A percentile compares a stretch with the other conserved stretches of the same genome.
These are phyloP conservation scores for Globisporangium orthogonon DNA, from an alignment of 352 stramenopile species.

Conservation along the genomic window DNA sequence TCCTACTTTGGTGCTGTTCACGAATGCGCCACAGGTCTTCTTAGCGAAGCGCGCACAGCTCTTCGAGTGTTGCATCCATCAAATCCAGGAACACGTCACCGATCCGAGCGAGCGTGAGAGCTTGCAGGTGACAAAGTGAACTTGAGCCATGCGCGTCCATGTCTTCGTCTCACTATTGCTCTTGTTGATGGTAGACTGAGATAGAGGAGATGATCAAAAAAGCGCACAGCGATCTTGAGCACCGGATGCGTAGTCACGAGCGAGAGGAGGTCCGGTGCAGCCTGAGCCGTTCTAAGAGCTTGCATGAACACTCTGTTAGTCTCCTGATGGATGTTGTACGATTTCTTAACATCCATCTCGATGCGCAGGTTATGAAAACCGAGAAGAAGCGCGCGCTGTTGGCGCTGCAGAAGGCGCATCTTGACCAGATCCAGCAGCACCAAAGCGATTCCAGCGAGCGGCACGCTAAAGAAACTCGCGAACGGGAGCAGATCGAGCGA, in stretches of 20 bases:
- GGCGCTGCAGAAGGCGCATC: constrained; percentile 22
- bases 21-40: constrained; percentile 14
- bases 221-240: constrained; percentile 15
- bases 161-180: not conserved
- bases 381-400: constrained; percentile 19
- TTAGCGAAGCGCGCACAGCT: constrained; percentile 22
- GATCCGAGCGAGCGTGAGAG: constrained; percentile 14
- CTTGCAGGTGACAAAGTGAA: constrained; percentile 11
- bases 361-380: constrained; percentile 6
- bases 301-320: not conserved
- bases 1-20: not conserved
- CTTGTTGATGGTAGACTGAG: constrained; percentile 11
- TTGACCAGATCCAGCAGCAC: constrained; percentile 23
- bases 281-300: not conserved
- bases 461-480: not conserved
- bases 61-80: constrained; percentile 21
- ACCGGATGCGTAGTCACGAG: constrained; percentile 13
- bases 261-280: constrained; percentile 15
- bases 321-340: not conserved
- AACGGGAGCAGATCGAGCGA: constrained; percentile 5
- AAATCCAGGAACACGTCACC: constrained; percentile 12
- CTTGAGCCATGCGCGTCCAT: not conserved
- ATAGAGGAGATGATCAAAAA: constrained; percentile 18
- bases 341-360: not conserved
- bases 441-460: constrained; percentile 3